phyloP scores from a whole-genome alignment of 768 basidiomycete species.

The Mycena kentingensis region DNA sequence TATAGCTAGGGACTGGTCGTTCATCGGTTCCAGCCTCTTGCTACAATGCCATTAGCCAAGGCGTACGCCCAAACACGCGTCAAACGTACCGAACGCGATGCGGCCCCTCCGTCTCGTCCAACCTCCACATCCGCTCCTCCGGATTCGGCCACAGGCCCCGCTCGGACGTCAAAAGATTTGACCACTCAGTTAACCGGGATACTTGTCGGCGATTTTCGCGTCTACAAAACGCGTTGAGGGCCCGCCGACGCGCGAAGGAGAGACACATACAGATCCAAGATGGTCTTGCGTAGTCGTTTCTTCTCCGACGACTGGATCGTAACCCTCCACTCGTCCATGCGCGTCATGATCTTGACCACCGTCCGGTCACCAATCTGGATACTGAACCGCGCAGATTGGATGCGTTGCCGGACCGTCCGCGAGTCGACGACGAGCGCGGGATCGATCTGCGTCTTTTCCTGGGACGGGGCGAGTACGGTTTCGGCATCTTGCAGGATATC shows the following conservation, averaged over 20 bases:
- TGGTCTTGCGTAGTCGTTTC: slow-evolving; percentile 69
- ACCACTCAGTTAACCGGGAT: slow-evolving; percentile 60
- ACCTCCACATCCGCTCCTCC: slow-evolving; percentile 60
- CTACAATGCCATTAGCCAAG: slow-evolving; percentile 36
- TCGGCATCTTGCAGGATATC: slow-evolving; percentile 60
- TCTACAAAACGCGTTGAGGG: slow-evolving; percentile 39
- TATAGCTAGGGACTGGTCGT: slow-evolving; percentile 48
- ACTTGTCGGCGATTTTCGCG: slow-evolving; percentile 78
- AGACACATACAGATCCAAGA: slow-evolving; percentile 67
- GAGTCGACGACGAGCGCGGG: slow-evolving; percentile 51
- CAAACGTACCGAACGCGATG: slow-evolving; percentile 75
- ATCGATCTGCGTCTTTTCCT: slow-evolving; percentile 53
- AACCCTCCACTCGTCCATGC: slow-evolving; percentile 74
- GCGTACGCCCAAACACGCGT: neutral
- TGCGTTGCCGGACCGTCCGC: slow-evolving; percentile 53
- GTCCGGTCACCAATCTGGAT: slow-evolving; percentile 65
- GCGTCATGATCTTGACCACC: slow-evolving; percentile 59
- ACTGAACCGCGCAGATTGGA: slow-evolving; percentile 60
- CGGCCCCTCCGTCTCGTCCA: slow-evolving; percentile 93
- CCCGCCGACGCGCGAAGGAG: neutral
- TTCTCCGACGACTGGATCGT: slow-evolving; percentile 67
- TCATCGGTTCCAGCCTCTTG: slow-evolving; percentile 74
- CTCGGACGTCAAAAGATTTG: slow-evolving; percentile 65
- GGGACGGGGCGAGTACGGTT: slow-evolving; percentile 48
- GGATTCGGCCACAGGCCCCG: slow-evolving; percentile 79